Evolutionary conservation across 257 asterid species (phyloP).

Genomic region (Lithospermum erythrorhizon): DNA sequence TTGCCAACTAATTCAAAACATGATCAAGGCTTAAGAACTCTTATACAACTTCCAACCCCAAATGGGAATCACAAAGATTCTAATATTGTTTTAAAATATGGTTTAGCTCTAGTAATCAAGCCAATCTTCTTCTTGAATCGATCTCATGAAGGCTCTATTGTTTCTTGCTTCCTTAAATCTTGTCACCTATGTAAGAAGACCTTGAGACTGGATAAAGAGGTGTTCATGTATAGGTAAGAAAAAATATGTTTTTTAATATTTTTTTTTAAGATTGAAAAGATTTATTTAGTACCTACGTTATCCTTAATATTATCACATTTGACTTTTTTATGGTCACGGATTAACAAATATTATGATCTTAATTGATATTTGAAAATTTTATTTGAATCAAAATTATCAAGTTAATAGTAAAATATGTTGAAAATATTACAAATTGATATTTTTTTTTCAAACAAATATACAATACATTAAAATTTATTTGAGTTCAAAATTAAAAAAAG

Average conservation of each 20-base stretch:
- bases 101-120: constrained; percentile 2
- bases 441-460: too few species aligned
- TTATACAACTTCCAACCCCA: background rate
- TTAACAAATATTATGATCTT: too few species aligned
- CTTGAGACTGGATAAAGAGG: constrained; percentile 24
- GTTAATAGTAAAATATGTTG: too few species aligned
- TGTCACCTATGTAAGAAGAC: constrained; percentile 19
- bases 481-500: too few species aligned
- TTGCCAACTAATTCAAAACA: background rate
- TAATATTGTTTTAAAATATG: constrained; percentile 13
- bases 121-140: constrained; percentile 3
- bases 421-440: too few species aligned
- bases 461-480: too few species aligned
- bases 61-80: background rate
- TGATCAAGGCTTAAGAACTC: constrained; percentile 4
- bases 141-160: background rate
- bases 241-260: background rate
- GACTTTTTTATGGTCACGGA: too few species aligned
- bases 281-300: too few species aligned
- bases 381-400: too few species aligned
- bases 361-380: too few species aligned
- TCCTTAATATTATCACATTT: too few species aligned
- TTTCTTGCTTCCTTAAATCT: constrained; percentile 19
- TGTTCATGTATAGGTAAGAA: constrained; percentile 25
- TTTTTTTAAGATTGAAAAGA: too few species aligned